A percentile compares a stretch with the other conserved stretches of the same genome.
phyloP scores from a whole-genome alignment of 2,329 filamentous ascomycete genomes.

The Alternaria dauci region DNA sequence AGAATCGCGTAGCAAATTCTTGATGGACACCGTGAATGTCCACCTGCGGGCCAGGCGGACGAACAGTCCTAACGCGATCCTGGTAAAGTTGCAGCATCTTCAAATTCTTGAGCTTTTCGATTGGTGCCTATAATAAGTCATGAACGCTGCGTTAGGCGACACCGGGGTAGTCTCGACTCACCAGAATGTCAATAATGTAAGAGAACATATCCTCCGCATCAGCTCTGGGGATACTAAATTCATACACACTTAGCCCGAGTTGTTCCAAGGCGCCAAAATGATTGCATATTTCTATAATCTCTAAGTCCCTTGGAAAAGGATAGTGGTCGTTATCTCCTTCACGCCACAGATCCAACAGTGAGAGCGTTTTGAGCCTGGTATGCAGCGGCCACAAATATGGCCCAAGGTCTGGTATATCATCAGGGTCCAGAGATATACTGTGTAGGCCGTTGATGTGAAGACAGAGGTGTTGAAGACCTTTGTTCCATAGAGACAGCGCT shows the following conservation, averaged over 20 bases:
- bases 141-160: neutral
- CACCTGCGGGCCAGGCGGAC: neutral
- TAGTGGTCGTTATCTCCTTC: neutral
- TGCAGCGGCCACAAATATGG: neutral
- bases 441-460: neutral
- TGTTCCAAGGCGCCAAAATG: neutral
- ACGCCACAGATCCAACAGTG: neutral
- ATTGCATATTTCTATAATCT: neutral
- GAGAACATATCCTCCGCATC: neutral
- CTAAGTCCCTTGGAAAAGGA: neutral
- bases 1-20: conserved; percentile 7
- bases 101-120: conserved; percentile 10
- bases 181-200: neutral
- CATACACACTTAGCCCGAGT: neutral
- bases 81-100: conserved; percentile 14
- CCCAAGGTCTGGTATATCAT: neutral
- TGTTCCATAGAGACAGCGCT: neutral
- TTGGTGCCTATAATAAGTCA: neutral
- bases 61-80: neutral
- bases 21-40: neutral
- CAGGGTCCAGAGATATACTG: neutral
- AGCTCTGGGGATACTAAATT: neutral
- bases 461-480: neutral
- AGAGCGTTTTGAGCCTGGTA: neutral
- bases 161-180: neutral